Evolutionary conservation across 108 stramenopile genomes (phyloP).

Genomic region (Pseudonitzschia multistriata): DNA sequence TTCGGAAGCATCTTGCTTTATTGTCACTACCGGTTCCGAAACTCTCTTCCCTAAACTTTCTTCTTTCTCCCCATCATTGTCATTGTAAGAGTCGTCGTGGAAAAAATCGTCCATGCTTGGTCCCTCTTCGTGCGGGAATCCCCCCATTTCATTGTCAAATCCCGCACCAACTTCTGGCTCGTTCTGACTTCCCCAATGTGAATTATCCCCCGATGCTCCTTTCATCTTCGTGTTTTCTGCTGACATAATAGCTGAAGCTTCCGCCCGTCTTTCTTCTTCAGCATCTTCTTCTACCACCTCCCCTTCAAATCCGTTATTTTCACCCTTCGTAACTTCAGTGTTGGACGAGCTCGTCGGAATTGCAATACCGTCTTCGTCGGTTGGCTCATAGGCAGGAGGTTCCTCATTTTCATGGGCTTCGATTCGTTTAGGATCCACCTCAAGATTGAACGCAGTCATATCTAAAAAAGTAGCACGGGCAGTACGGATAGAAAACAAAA

Average conservation of each 20-base stretch:
- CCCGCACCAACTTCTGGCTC: background rate
- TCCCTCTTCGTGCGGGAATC: slow-evolving; percentile 2
- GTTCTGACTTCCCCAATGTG: slow-evolving; percentile 5
- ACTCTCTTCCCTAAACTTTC: background rate
- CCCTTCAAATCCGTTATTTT: slow-evolving; percentile 5
- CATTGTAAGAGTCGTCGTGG: slow-evolving; percentile 22
- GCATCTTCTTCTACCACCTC: slow-evolving; percentile 38
- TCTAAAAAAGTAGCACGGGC: too few species aligned
- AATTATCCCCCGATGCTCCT: background rate
- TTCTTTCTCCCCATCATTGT: background rate
- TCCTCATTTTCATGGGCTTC: slow-evolving; percentile 30
- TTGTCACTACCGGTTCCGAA: background rate
- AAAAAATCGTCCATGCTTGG: slow-evolving; percentile 41
- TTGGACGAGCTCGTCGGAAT: background rate
- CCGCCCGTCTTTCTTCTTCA: slow-evolving; percentile 11
- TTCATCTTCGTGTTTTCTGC: background rate
- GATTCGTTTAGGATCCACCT: slow-evolving; percentile 34
- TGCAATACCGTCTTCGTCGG: slow-evolving; percentile 5
- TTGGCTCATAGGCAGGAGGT: slow-evolving; percentile 28
- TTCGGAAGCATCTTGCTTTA: background rate
- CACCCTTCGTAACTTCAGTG: background rate
- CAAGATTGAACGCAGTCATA: slow-evolving; percentile 36
- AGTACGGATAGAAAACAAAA: background rate
- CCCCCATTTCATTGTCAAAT: background rate
- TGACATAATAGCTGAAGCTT: background rate